These are phyloP conservation scores for Lactifluus piperatus DNA, from an alignment of 768 basidiomycete species.

Conservation along the genomic window DNA sequence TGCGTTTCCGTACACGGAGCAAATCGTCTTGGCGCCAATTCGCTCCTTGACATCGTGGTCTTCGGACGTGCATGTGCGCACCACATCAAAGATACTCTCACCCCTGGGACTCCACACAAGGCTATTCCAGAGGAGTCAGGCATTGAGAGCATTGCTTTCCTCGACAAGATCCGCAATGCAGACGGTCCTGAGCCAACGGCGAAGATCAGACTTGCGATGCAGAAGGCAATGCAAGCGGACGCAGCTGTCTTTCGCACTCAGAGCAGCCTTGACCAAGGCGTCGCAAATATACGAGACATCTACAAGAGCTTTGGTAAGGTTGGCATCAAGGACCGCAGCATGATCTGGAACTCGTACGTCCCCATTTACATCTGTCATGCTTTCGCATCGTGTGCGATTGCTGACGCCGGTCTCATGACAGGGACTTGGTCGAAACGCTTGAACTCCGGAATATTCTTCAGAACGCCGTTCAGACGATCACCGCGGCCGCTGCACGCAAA, in stretches of 20 bases:
- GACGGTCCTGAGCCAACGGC: constrained; percentile 81
- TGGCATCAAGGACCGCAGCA: constrained; percentile 94
- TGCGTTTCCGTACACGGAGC: constrained; percentile 99
- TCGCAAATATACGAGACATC: constrained; percentile 73
- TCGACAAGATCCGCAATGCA: constrained; percentile 82
- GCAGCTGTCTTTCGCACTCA: constrained; percentile 98
- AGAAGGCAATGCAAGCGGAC: constrained; percentile 98
- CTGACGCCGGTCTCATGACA: constrained; percentile 26
- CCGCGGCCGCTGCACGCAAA: constrained; percentile 85
- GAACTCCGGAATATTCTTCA: constrained; percentile 95
- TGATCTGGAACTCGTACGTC: constrained; percentile 99
- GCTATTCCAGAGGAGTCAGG: constrained; percentile 81
- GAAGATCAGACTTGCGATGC: constrained; percentile 90
- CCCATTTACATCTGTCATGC: constrained; percentile 1
- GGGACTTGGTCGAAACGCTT: constrained; percentile 93
- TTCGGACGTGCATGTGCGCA: constrained; percentile 99
- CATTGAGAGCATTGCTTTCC: constrained; percentile 69
- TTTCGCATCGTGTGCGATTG: neutral
- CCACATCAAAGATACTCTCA: constrained; percentile 87
- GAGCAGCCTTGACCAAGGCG: constrained; percentile 83
- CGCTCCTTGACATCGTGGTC: constrained; percentile 96
- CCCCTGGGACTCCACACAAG: constrained; percentile 88
- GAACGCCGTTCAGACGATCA: constrained; percentile 93
- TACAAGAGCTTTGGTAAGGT: constrained; percentile 87
- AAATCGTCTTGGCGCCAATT: constrained; percentile 99